phyloP scores from a whole-genome alignment of 176 grass and related monocot genomes.

The Avena insularis region DNA sequence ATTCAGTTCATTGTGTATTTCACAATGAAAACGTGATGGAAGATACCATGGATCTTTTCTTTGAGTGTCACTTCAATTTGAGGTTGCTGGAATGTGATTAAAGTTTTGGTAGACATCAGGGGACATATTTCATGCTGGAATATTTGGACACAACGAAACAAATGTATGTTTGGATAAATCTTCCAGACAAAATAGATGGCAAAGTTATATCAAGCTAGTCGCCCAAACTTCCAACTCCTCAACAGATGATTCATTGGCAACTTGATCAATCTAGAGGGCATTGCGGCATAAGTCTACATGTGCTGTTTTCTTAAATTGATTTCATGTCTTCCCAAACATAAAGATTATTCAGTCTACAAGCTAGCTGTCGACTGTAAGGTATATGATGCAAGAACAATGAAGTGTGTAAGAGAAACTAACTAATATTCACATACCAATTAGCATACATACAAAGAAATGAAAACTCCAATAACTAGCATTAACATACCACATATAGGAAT shows the following conservation, averaged over 20 bases:
- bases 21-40: not conserved
- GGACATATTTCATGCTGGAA: not conserved
- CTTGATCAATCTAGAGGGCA: constrained; percentile 19
- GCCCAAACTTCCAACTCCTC: not conserved
- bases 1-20: constrained; percentile 3
- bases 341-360: constrained; percentile 19
- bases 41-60: not conserved
- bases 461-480: constrained; percentile 38
- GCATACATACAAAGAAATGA: not conserved
- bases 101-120: not conserved
- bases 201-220: not conserved
- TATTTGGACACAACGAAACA: not conserved
- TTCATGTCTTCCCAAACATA: constrained; percentile 25
- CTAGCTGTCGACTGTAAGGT: constrained; percentile 1
- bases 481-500: constrained; percentile 78
- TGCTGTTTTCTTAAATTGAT: not conserved
- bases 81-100: not conserved
- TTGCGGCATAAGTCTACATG: not conserved
- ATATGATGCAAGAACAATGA: constrained; percentile 2
- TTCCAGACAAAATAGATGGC: not conserved
- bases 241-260: constrained; percentile 20
- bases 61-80: not conserved
- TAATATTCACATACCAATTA: constrained; percentile 38
- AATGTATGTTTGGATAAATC: not conserved
- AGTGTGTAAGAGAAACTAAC: constrained; percentile 37